A percentile compares a stretch with the other conserved stretches of the same genome.
Evolutionary conservation across 148 eudicot species (phyloP).

Genomic region (Amaranthus palmeri): DNA sequence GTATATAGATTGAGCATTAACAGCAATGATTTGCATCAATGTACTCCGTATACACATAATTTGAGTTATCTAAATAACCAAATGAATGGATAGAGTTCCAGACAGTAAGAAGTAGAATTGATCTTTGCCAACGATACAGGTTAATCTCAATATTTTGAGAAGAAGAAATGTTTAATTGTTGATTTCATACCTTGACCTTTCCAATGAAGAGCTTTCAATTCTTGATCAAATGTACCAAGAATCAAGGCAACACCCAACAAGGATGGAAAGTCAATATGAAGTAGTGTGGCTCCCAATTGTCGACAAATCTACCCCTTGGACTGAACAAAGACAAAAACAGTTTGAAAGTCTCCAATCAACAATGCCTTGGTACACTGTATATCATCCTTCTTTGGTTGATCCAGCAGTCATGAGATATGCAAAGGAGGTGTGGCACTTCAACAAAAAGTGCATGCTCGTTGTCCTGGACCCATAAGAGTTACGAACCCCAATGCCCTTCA

Average conservation of each 20-base stretch:
- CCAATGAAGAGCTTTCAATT: conserved; percentile 54
- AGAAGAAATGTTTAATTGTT: conserved; percentile 56
- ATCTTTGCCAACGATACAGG: conserved; percentile 31
- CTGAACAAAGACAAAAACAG: conserved; percentile 30
- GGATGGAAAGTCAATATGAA: conserved; percentile 55
- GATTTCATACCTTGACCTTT: conserved; percentile 58
- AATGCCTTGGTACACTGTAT: conserved; percentile 63
- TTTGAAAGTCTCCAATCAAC: conserved; percentile 37
- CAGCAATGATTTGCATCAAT: not conserved
- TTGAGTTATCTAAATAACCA: not conserved
- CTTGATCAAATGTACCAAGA: conserved; percentile 62
- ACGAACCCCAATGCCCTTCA: conserved; percentile 55
- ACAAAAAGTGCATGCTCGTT: conserved; percentile 59
- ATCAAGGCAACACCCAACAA: conserved; percentile 39
- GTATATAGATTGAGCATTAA: not conserved
- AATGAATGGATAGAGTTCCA: not conserved
- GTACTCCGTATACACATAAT: not conserved
- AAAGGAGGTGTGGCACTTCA: conserved; percentile 58
- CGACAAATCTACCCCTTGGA: conserved; percentile 39
- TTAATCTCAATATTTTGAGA: conserved; percentile 39
- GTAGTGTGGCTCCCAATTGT: conserved; percentile 74
- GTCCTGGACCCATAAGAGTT: conserved; percentile 63
- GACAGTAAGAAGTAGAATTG: not conserved
- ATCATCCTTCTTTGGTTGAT: conserved; percentile 55
- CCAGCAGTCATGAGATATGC: conserved; percentile 55